Evolutionary conservation across 2,329 filamentous ascomycete genomes (phyloP).

Genomic region (Fulvia fulva): DNA sequence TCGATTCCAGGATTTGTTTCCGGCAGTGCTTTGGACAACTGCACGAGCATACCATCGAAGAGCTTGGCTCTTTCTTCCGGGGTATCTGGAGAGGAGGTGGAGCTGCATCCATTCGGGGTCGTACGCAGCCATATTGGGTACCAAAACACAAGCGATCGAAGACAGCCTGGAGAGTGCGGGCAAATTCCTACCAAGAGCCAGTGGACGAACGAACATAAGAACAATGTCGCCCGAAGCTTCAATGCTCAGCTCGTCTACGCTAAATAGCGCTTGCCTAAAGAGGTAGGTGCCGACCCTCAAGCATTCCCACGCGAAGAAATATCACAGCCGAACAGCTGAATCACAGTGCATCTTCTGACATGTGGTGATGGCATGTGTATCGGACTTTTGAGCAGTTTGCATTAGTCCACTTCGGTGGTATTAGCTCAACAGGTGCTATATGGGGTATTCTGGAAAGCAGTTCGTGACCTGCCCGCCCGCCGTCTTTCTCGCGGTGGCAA

Average conservation of each 20-base stretch:
- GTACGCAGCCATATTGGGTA: neutral
- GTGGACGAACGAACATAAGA: too few relatives aligned
- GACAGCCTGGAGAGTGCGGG: too few relatives aligned
- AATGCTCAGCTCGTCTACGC: too few relatives aligned
- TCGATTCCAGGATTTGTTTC: neutral
- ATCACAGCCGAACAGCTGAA: neutral
- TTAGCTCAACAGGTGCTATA: neutral
- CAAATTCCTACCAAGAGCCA: too few relatives aligned
- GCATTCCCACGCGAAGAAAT: too few relatives aligned
- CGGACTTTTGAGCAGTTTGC: neutral
- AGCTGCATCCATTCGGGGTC: neutral
- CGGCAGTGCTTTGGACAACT: neutral
- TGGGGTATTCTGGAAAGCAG: slow-evolving; percentile 3
- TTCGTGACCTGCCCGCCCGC: neutral
- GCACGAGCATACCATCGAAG: neutral
- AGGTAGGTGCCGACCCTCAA: too few relatives aligned
- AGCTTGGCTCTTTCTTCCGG: neutral
- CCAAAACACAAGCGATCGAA: too few relatives aligned
- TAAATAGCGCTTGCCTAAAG: too few relatives aligned
- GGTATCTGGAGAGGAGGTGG: neutral
- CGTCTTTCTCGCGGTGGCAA: neutral
- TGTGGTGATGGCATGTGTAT: neutral
- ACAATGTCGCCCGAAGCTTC: too few relatives aligned
- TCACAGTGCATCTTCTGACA: neutral
- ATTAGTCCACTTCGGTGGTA: neutral